These are phyloP conservation scores for Alternaria sp. DNA, from an alignment of 2,329 filamentous ascomycete genomes.

Conservation along the genomic window DNA sequence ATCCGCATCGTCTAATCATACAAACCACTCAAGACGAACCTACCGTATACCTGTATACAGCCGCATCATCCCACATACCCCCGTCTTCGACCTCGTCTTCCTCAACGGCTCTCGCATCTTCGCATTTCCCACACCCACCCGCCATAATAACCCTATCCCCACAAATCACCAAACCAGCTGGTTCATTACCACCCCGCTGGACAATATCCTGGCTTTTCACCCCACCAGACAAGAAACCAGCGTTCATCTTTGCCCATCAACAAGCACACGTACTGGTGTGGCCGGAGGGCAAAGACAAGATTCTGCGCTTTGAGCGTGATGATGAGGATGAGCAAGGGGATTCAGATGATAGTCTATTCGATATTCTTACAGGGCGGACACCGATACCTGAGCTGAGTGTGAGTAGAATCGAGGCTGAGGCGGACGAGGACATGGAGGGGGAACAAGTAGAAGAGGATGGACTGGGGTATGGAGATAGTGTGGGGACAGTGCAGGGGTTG, in stretches of 20 bases:
- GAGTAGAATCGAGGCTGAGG: slow-evolving; percentile 4
- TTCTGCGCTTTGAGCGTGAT: slow-evolving; percentile 38
- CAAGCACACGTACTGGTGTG: slow-evolving; percentile 52
- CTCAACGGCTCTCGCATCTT: slow-evolving; percentile 18
- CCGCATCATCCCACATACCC: slow-evolving; percentile 5
- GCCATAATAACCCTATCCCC: slow-evolving; percentile 34
- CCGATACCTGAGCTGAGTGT: slow-evolving; percentile 46
- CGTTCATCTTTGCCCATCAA: slow-evolving; percentile 48
- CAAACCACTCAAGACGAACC: slow-evolving; percentile 53
- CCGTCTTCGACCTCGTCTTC: slow-evolving; percentile 26
- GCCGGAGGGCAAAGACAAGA: slow-evolving; percentile 52
- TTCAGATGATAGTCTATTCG: slow-evolving; percentile 58
- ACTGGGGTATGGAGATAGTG: slow-evolving; percentile 39
- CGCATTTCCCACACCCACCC: slow-evolving; percentile 25
- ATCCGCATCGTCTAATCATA: slow-evolving; percentile 51
- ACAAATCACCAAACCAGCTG: slow-evolving; percentile 35
- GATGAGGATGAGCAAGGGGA: slow-evolving; percentile 43
- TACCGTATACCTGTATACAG: slow-evolving; percentile 52
- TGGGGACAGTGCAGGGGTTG: slow-evolving; percentile 33
- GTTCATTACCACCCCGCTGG: slow-evolving; percentile 31
- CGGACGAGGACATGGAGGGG: slow-evolving; percentile 7
- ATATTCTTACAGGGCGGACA: slow-evolving; percentile 58
- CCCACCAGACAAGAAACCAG: slow-evolving; percentile 40
- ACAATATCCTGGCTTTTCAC: slow-evolving; percentile 41
- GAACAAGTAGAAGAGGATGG: slow-evolving; percentile 12